Percentiles rank a stretch among this genome's conserved stretches.
These are phyloP conservation scores for Onygenales sp. DNA, from an alignment of 2,329 filamentous ascomycete genomes.

Conservation along the genomic window DNA sequence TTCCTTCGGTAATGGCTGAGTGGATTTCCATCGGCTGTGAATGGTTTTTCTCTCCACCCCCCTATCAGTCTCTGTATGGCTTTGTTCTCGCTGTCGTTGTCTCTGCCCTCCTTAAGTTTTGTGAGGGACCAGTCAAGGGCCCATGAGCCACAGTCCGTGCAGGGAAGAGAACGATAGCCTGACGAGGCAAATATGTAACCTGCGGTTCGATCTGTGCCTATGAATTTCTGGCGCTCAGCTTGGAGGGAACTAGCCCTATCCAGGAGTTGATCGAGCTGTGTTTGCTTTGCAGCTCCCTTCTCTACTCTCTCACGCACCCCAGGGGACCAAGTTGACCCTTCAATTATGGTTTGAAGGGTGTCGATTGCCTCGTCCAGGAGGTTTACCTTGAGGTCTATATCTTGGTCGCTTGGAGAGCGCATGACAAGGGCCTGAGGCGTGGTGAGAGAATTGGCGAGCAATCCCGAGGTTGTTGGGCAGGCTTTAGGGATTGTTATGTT, in stretches of 20 bases:
- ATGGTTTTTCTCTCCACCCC: too few relatives aligned
- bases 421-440: too few relatives aligned
- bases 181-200: neutral
- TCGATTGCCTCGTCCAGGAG: too few relatives aligned
- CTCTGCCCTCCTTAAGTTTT: neutral
- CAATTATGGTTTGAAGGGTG: too few relatives aligned
- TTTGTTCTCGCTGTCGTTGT: too few relatives aligned
- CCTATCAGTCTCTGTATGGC: too few relatives aligned
- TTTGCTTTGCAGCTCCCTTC: neutral
- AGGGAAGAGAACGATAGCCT: neutral
- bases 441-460: too few relatives aligned
- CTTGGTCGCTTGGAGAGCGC: too few relatives aligned
- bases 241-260: neutral
- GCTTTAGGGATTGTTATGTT: neutral
- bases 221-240: neutral
- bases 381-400: too few relatives aligned
- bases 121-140: neutral
- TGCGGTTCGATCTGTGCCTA: neutral
- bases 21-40: too few relatives aligned
- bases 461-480: too few relatives aligned
- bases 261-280: neutral
- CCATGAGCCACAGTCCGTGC: neutral
- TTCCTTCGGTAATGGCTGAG: neutral
- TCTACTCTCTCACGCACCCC: neutral
- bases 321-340: neutral